phyloP scores from a whole-genome alignment of 345 rosid genomes.

The Gynandropsis gynandra region DNA sequence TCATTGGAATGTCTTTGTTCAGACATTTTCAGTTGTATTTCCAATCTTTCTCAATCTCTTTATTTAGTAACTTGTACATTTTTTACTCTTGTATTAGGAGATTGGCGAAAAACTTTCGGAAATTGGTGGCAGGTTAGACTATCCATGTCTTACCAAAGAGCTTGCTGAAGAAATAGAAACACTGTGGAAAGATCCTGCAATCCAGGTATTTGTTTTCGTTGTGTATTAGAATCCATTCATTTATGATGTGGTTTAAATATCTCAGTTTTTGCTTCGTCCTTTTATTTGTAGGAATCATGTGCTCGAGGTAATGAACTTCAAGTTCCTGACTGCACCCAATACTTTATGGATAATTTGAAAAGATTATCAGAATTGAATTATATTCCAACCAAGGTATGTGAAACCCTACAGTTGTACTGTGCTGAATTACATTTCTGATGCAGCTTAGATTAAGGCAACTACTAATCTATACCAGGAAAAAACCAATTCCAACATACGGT shows the following conservation, averaged over 20 bases:
- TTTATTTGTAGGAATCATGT: constrained; percentile 82
- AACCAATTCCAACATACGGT: too few species aligned
- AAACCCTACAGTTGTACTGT: too few species aligned
- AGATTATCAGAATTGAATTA: constrained; percentile 73
- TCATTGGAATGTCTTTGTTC: too few species aligned
- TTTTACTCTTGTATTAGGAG: constrained; percentile 45
- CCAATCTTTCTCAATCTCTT: constrained; percentile 4
- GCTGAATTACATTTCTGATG: too few species aligned
- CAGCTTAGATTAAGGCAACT: too few species aligned
- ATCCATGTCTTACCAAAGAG: constrained; percentile 68
- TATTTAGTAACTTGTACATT: background rate
- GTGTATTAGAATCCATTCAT: too few species aligned
- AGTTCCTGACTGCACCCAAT: constrained; percentile 85
- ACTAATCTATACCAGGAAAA: too few species aligned
- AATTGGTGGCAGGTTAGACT: constrained; percentile 71
- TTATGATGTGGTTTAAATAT: too few species aligned
- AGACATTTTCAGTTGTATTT: too few species aligned
- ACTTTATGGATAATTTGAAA: constrained; percentile 90
- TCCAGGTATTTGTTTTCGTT: constrained; percentile 47
- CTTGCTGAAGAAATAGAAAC: constrained; percentile 69
- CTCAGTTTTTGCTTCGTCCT: too few species aligned
- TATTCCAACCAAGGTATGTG: constrained; percentile 95
- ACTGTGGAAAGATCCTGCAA: constrained; percentile 89
- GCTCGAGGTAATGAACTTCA: constrained; percentile 79
- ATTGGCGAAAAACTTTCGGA: constrained; percentile 76